Evolutionary conservation across 768 basidiomycete species (phyloP).

Genomic region (Tricholoma furcatifolium): DNA sequence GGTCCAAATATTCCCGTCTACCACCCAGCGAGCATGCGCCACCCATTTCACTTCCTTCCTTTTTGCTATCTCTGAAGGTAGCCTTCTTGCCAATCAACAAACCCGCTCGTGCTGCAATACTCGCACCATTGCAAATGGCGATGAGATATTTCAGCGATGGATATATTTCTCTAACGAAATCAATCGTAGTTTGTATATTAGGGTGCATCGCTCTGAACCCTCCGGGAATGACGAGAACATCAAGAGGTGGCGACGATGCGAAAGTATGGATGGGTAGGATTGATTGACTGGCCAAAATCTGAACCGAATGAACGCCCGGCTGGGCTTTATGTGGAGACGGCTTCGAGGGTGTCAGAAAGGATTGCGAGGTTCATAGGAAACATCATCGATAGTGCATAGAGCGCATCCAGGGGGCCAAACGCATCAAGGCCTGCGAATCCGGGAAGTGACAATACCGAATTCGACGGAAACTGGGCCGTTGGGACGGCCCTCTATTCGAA

Average conservation of each 20-base stretch:
- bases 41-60: conserved; percentile 41
- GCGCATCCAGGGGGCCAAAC: conserved; percentile 30
- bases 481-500: conserved; percentile 8
- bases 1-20: conserved; percentile 49
- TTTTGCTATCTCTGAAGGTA: conserved; percentile 27
- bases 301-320: conserved; percentile 2
- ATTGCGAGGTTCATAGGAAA: conserved; percentile 26
- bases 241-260: conserved; percentile 30
- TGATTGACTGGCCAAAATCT: conserved; percentile 20
- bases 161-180: conserved; percentile 33
- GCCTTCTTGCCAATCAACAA: conserved; percentile 41
- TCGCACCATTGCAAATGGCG: conserved; percentile 44
- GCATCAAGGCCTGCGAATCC: conserved; percentile 33
- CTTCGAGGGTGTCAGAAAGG: conserved; percentile 23
- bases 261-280: conserved; percentile 42
- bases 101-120: conserved; percentile 38
- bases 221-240: conserved; percentile 33
- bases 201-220: conserved; percentile 28
- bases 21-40: conserved; percentile 45
- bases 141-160: conserved; percentile 39
- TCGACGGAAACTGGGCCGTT: conserved; percentile 15
- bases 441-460: conserved; percentile 27
- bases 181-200: conserved; percentile 23
- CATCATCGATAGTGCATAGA: conserved; percentile 22
- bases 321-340: conserved; percentile 24